Percentiles rank a stretch among this genome's conserved stretches.
These are phyloP conservation scores for Fibroporia radiculosa DNA, from an alignment of 768 basidiomycete species.

Conservation along the genomic window DNA sequence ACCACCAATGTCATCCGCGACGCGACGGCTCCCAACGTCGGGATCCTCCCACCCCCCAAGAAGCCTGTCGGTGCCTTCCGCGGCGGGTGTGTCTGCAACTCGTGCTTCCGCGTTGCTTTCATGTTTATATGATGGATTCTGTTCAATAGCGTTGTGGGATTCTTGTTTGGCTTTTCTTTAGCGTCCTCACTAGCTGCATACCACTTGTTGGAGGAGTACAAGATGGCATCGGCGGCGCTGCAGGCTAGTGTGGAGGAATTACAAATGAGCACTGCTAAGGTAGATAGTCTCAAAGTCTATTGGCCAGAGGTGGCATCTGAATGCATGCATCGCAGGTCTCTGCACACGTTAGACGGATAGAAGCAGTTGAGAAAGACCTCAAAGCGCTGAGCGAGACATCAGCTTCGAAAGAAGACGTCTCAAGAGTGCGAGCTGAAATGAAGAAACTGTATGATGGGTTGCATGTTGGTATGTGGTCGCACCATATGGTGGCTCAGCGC, in stretches of 20 bases:
- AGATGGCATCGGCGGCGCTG: conserved; percentile 77
- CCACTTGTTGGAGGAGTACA: conserved; percentile 85
- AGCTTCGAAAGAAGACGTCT: conserved; percentile 75
- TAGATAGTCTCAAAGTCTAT: conserved; percentile 17
- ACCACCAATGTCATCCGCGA: conserved; percentile 36
- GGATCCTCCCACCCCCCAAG: conserved; percentile 48
- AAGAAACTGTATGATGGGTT: conserved; percentile 85
- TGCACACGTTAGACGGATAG: conserved; percentile 74
- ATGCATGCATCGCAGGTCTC: conserved; percentile 46
- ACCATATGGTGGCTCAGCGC: not conserved
- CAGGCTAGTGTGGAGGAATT: conserved; percentile 86
- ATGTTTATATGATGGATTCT: not conserved
- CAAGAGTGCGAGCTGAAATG: conserved; percentile 66
- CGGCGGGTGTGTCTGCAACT: conserved; percentile 28
- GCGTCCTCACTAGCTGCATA: conserved; percentile 85
- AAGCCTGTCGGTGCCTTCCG: conserved; percentile 62
- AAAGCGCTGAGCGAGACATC: conserved; percentile 62
- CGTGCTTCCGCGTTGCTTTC: not conserved
- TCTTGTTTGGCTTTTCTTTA: conserved; percentile 84
- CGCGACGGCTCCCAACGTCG: conserved; percentile 38
- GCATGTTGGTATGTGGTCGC: conserved; percentile 53
- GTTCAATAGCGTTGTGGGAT: conserved; percentile 61
- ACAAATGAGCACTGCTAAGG: conserved; percentile 78
- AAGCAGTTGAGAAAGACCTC: conserved; percentile 85
- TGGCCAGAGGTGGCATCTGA: not conserved